Evolutionary conservation across 2,329 filamentous ascomycete genomes (phyloP).

Genomic region (Ascochyta koolunga): DNA sequence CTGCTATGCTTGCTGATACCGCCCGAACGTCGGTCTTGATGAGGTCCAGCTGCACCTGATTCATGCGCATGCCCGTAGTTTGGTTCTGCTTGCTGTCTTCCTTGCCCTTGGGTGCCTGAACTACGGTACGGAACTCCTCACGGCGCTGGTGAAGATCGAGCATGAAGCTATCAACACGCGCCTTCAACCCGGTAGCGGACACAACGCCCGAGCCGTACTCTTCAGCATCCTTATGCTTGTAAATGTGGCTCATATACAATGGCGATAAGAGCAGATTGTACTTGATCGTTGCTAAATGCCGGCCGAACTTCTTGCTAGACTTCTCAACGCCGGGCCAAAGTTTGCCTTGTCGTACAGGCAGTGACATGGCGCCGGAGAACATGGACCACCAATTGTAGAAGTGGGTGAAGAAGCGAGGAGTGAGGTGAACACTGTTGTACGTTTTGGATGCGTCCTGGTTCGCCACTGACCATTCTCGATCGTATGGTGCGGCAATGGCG

Average conservation of each 20-base stretch:
- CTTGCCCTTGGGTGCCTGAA: conserved; percentile 65
- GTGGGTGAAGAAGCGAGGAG: conserved; percentile 95
- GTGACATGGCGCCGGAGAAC: conserved; percentile 91
- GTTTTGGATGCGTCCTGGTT: conserved; percentile 79
- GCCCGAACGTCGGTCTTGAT: conserved; percentile 90
- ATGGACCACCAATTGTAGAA: conserved; percentile 98
- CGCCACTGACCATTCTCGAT: conserved; percentile 82
- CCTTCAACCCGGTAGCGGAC: conserved; percentile 94
- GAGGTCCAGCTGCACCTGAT: conserved; percentile 90
- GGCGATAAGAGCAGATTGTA: conserved; percentile 93
- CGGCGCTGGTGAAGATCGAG: conserved; percentile 92
- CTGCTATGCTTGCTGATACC: conserved; percentile 86
- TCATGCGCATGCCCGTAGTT: conserved; percentile 93
- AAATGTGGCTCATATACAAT: conserved; percentile 93
- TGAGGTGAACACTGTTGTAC: conserved; percentile 95
- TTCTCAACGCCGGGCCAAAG: conserved; percentile 94
- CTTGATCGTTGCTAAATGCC: conserved; percentile 97
- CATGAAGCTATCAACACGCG: conserved; percentile 95
- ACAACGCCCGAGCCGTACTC: conserved; percentile 79
- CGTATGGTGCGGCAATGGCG: conserved; percentile 83
- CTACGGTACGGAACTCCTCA: conserved; percentile 85
- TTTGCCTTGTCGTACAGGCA: conserved; percentile 89
- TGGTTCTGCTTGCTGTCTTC: conserved; percentile 73
- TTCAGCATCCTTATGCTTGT: conserved; percentile 96
- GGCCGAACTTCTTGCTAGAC: conserved; percentile 97